Evolutionary conservation across 164 flowering plant species (phyloP).

Genomic region (Sextonia rubra): DNA sequence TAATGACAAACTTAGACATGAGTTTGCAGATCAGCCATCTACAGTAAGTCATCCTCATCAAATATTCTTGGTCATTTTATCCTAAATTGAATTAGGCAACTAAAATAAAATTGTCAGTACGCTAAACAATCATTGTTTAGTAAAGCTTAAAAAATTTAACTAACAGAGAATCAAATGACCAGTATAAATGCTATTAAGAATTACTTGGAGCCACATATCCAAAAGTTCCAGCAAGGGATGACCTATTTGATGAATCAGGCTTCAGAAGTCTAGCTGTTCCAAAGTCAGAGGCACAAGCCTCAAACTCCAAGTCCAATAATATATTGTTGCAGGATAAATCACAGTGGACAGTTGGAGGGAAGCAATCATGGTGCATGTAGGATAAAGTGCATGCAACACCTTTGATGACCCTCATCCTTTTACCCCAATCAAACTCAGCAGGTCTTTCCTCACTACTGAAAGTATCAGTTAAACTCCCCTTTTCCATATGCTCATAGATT

Average conservation of each 20-base stretch:
- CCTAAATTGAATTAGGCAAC: too few species aligned
- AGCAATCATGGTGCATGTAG: conserved; percentile 2
- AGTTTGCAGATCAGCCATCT: too few species aligned
- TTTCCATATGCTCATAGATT: conserved; percentile 1
- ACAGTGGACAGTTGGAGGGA: neutral
- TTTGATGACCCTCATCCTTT: neutral
- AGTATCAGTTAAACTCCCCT: neutral
- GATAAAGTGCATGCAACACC: neutral
- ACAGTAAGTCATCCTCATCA: too few species aligned
- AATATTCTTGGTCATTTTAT: too few species aligned
- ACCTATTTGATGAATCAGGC: neutral
- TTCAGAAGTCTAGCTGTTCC: conserved; percentile 1
- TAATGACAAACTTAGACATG: too few species aligned
- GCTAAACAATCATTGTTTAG: too few species aligned
- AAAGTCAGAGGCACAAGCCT: neutral
- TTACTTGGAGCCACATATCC: neutral
- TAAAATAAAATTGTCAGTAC: too few species aligned
- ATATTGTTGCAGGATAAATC: conserved; percentile 1
- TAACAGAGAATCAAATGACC: too few species aligned
- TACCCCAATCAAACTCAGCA: neutral
- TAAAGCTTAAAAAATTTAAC: too few species aligned
- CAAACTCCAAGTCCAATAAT: conserved; percentile 8
- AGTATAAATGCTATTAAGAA: too few species aligned
- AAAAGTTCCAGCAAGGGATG: neutral
- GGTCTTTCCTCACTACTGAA: neutral